Base-by-base conservation (phyloP, 2,329 filamentous ascomycete species). In the Fusarium tanahbumbuense region DNA sequence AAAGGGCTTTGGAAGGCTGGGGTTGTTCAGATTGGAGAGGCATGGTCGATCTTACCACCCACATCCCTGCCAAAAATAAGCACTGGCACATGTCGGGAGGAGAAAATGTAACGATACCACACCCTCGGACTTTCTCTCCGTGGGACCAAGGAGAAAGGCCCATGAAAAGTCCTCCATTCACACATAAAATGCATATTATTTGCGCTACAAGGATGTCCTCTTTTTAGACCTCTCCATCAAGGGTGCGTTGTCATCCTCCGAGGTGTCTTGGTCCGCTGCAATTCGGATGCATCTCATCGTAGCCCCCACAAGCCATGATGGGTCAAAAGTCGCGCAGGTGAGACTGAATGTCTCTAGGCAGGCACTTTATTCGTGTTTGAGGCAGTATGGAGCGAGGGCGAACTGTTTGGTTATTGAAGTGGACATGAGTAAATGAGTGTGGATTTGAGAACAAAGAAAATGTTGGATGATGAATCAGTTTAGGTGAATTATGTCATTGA, bases 301-400 rank as follows among this genome's bases (percentile, higher is more conserved):
- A 40, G 58, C 50, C 70, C 65, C 66, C 54, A 57, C 54, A 48
- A 41, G 56, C 34, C 40, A 49, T 52, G 56, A 50, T 49, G 27
- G 34, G 15, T 32, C 25, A 64, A 74, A 74, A 75, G 73, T 73
- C 72, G 71, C 72, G 71, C 73, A 74, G 37, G 40, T 70, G 48
- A 67, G 66, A 54, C 66, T 50, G 34, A 6, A 25, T 18, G 32
- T 27, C 20, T 52, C 18, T 37, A 37, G 22, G 16, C 22, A 37
- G 20, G 22, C 16, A 37, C 34, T 37, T 37, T n/a, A 12, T 37
- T 37, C 34, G 34, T 6, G 34, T 12, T 37, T 18, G 34, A 37
- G 34, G 64, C 48, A 47, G 46, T 28, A 49, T 44, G 30, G 64
- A 30, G 59, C 32, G 67, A 67, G 53, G 42, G 61, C 44, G 52